Evolutionary conservation across 2,329 filamentous ascomycete genomes (phyloP).

Genomic region (Kalaharituber pfeilii): DNA sequence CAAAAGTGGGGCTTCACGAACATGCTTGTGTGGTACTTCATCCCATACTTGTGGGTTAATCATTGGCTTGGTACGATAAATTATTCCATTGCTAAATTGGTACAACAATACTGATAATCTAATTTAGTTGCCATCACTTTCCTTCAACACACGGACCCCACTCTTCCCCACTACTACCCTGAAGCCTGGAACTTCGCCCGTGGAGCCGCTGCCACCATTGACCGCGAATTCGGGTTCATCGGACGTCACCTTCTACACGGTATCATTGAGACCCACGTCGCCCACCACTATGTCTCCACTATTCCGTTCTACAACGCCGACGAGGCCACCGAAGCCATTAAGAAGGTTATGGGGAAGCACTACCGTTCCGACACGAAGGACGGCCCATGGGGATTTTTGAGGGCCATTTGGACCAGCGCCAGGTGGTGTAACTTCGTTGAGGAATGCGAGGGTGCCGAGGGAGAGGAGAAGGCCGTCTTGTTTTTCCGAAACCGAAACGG

Average conservation of each 20-base stretch:
- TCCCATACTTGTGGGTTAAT: conserved; percentile 96
- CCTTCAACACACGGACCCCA: conserved; percentile 91
- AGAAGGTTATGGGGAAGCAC: conserved; percentile 84
- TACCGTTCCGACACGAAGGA: conserved; percentile 69
- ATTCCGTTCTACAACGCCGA: conserved; percentile 97
- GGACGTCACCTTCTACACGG: conserved; percentile 81
- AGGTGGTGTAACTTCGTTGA: conserved; percentile 96
- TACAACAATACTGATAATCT: background rate
- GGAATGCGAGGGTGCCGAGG: conserved; percentile 63
- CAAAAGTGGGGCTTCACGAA: conserved; percentile 70
- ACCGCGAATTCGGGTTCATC: conserved; percentile 93
- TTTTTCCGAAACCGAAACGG: conserved; percentile 96
- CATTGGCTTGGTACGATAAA: conserved; percentile 92
- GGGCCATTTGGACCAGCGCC: conserved; percentile 60
- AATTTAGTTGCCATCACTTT: conserved; percentile 70
- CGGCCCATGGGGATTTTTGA: conserved; percentile 67
- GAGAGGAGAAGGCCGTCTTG: conserved; percentile 64
- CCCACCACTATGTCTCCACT: conserved; percentile 90
- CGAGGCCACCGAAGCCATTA: conserved; percentile 85
- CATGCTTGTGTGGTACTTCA: conserved; percentile 81
- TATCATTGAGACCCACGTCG: conserved; percentile 93
- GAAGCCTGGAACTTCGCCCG: conserved; percentile 84
- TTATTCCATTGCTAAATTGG: background rate
- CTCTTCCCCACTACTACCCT: conserved; percentile 77
- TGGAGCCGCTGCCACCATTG: conserved; percentile 85